Conservation (phyloP, 495 filamentous ascomycete genomes). For the Trypethelium eluteriae region DNA sequence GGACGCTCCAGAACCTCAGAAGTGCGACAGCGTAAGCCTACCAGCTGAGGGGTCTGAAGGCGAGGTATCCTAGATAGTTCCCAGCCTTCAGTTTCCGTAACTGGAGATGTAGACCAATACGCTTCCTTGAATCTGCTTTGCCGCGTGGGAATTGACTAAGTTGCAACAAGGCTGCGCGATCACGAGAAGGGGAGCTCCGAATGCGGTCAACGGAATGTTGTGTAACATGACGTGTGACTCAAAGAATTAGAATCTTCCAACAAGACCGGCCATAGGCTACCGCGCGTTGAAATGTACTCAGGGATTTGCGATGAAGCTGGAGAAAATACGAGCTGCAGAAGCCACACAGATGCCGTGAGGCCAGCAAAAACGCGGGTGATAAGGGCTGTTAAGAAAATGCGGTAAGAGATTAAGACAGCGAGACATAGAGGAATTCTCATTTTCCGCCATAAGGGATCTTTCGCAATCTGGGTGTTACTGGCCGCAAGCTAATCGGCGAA, state of each 20-base stretch:
- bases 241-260: not conserved
- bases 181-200: not conserved
- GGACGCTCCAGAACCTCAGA: not conserved
- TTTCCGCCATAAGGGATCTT: not conserved
- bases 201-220: not conserved
- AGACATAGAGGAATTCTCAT: not conserved
- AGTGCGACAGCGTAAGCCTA: not conserved
- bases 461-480: not conserved
- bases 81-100: no score
- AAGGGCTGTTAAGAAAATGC: not conserved
- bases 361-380: not conserved
- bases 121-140: not conserved
- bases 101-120: not conserved
- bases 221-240: not conserved
- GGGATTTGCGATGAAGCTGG: not conserved
- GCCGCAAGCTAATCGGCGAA: not conserved
- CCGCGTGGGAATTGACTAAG: not conserved
- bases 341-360: not conserved
- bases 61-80: not conserved
- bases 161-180: not conserved
- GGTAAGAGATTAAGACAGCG: not conserved
- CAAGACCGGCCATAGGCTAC: not conserved
- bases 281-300: not conserved
- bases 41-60: not conserved
- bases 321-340: not conserved